Percentiles rank a stretch among this genome's conserved stretches.
These are phyloP conservation scores for Wickerhamiella australiensis DNA, from an alignment of 805 yeast species.

Conservation along the genomic window DNA sequence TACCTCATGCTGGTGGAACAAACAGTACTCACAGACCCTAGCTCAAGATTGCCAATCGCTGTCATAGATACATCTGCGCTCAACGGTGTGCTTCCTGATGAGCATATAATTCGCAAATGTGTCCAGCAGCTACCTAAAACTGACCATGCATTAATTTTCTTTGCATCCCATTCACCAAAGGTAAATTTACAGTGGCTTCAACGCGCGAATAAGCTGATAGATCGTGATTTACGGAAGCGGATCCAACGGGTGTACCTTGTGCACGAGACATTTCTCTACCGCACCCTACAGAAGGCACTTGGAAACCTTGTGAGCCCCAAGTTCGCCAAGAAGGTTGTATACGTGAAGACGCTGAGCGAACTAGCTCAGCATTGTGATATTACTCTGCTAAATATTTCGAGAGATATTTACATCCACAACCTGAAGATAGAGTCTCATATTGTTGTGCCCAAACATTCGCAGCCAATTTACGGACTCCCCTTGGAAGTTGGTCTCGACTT, in stretches of 20 bases:
- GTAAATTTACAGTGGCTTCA: constrained; percentile 63
- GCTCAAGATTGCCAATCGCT: constrained; percentile 56
- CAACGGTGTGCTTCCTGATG: constrained; percentile 35
- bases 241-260: constrained; percentile 60
- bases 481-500: constrained; percentile 14
- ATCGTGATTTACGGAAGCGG: constrained; percentile 41
- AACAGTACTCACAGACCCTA: constrained; percentile 39
- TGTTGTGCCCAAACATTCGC: constrained; percentile 35
- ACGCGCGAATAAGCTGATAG: constrained; percentile 45
- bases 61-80: constrained; percentile 74
- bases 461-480: constrained; percentile 27
- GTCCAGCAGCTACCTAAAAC: constrained; percentile 46
- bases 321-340: constrained; percentile 33
- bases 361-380: constrained; percentile 56
- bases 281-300: constrained; percentile 61
- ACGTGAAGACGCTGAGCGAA: constrained; percentile 40
- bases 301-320: constrained; percentile 48
- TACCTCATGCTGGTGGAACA: constrained; percentile 23
- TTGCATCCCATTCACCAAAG: constrained; percentile 66
- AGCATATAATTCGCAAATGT: constrained; percentile 46
- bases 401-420: constrained; percentile 62
- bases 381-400: constrained; percentile 60
- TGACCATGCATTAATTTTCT: constrained; percentile 57
- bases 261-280: constrained; percentile 82
- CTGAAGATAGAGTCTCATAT: constrained; percentile 40